Percentiles rank a stretch among this genome's conserved stretches.
Evolutionary conservation across 2,329 filamentous ascomycete genomes (phyloP).

Genomic region (Talaromyces sp.): DNA sequence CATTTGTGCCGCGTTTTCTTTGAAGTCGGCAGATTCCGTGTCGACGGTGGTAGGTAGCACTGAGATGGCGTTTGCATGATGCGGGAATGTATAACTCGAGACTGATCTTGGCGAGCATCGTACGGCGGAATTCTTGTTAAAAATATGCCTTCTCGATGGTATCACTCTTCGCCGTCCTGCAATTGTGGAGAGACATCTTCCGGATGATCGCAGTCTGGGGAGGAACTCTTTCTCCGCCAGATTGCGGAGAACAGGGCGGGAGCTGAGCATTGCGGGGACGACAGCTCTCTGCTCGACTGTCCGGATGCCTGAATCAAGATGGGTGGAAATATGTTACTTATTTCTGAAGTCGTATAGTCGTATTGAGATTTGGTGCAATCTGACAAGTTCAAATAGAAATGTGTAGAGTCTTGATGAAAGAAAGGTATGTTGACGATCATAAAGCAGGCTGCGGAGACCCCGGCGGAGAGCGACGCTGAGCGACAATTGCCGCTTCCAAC

Average conservation of each 20-base stretch:
- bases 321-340: too few relatives aligned
- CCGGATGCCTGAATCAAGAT: neutral
- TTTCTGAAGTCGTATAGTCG: neutral
- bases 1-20: conserved; percentile 77
- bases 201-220: conserved; percentile 6
- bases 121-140: neutral
- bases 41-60: conserved; percentile 72
- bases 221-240: conserved; percentile 7
- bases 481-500: conserved; percentile 46
- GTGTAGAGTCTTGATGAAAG: neutral
- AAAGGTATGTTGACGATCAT: neutral
- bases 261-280: conserved; percentile 22
- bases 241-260: conserved; percentile 8
- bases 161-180: conserved; percentile 7
- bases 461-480: conserved; percentile 32
- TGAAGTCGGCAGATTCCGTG: conserved; percentile 68
- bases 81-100: conserved; percentile 72
- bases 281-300: neutral
- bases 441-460: neutral
- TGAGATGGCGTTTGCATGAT: conserved; percentile 79
- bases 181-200: conserved; percentile 4
- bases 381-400: conserved; percentile 11
- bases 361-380: neutral
- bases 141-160: neutral
- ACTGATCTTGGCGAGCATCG: conserved; percentile 39